phyloP scores from a whole-genome alignment of 148 eudicot species.

The Fagopyrum homotropicum region DNA sequence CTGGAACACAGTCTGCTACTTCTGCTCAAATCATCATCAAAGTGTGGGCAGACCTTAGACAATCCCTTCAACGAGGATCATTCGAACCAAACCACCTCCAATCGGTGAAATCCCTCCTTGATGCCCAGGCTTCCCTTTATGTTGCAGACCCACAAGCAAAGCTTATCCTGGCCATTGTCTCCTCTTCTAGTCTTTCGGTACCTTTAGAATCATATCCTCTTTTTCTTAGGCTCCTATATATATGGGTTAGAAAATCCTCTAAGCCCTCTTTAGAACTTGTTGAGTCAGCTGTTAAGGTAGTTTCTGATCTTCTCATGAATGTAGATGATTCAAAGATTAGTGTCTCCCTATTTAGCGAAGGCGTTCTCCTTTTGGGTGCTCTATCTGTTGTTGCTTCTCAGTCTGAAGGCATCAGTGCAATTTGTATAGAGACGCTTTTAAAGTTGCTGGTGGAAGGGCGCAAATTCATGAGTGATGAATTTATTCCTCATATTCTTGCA shows the following conservation, averaged over 20 bases:
- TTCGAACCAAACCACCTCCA: conserved; percentile 45
- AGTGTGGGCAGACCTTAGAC: conserved; percentile 91
- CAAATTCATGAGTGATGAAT: conserved; percentile 32
- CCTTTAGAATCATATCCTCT: conserved; percentile 65
- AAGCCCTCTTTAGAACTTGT: conserved; percentile 48
- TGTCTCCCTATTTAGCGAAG: conserved; percentile 42
- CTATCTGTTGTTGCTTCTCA: conserved; percentile 42
- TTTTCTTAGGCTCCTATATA: conserved; percentile 71
- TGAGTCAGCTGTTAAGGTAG: conserved; percentile 40
- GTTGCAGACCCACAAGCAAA: conserved; percentile 98
- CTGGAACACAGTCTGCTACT: conserved; percentile 24
- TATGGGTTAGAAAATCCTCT: conserved; percentile 82
- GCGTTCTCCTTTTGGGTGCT: conserved; percentile 70
- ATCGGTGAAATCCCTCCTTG: conserved; percentile 47
- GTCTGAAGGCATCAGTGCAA: conserved; percentile 42
- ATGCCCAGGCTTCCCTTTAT: conserved; percentile 51
- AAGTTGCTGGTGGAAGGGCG: conserved; percentile 50
- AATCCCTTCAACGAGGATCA: conserved; percentile 38
- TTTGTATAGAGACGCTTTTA: conserved; percentile 56
- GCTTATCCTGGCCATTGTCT: conserved; percentile 62
- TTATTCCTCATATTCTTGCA: conserved; percentile 52
- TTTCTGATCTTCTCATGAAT: conserved; percentile 32
- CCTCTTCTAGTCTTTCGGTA: conserved; percentile 36
- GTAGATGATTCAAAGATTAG: conserved; percentile 27
- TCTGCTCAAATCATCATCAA: conserved; percentile 77